Base-by-base conservation (phyloP, 2,329 filamentous ascomycete species). In the Tolypocladium capitatum region DNA sequence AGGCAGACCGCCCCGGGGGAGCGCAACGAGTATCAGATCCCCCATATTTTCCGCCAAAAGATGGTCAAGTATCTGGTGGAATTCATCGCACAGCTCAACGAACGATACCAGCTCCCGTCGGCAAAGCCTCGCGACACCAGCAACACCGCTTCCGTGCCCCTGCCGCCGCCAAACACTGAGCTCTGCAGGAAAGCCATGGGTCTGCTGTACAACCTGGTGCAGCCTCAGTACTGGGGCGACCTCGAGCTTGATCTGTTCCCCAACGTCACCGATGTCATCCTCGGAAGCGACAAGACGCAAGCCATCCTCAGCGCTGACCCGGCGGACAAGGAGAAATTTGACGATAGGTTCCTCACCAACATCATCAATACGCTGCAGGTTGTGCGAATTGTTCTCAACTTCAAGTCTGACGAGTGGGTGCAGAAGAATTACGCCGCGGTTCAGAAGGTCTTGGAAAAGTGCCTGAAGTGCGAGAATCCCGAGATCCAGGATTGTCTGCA, bases 311-410 rank as follows among this genome's bases (percentile, higher is more conserved):
- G 72, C n/a, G 73, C 73, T 14, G 79, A 82, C 48, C 73, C 76
- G 6, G 63, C 68, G 0, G 78, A 83, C 52, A 80, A 81, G 48
- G 84, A 88, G 45, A 86, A 86, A 58, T 77, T 75, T n/a, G 83
- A 90, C 52, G 85, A 90, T 36, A 89, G 88, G 63, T 89, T 90
- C 58, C 76, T 85, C 38, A 94, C 86, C 1, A 83, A 84, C 52
- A 91, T 95, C 66, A 81, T 98, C 67, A 98, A 98, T 62, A 89
- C 90, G 2, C 74, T 98, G 14, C 90, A 97, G 62, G 86, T 97
- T 36, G 74, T 98, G 51, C 86, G 91, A 43, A 85, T 96, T 50
- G 81, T 98, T 43, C 73, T 97, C 50, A 88, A 92, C 57, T 82
- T 84, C 52, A 94, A 95, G 64, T 73, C 86, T 0, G 83, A 95